Percentiles rank a stretch among this genome's conserved stretches.
phyloP scores from a whole-genome alignment of 2,329 filamentous ascomycete genomes.

The Clonostachys rhizophaga region DNA sequence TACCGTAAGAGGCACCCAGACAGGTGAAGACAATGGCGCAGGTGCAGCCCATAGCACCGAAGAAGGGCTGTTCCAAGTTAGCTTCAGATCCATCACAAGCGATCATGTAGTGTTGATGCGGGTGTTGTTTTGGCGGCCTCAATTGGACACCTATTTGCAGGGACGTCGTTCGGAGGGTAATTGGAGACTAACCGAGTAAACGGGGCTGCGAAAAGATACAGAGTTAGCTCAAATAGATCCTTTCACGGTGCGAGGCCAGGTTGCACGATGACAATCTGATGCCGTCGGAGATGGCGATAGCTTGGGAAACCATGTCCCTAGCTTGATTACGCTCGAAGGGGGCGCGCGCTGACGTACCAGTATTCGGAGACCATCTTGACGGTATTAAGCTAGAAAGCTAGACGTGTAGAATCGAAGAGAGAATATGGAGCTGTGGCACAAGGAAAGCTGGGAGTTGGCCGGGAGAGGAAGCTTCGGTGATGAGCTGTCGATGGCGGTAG shows the following conservation, averaged over 20 bases:
- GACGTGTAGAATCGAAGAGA: too few relatives aligned
- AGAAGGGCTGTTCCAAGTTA: slow-evolving; percentile 66
- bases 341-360: slow-evolving; percentile 60
- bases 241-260: neutral
- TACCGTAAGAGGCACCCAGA: slow-evolving; percentile 95
- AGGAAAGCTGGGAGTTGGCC: slow-evolving; percentile 2
- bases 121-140: neutral
- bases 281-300: slow-evolving; percentile 14
- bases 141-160: slow-evolving; percentile 3
- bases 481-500: slow-evolving; percentile 11
- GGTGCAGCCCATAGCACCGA: slow-evolving; percentile 97
- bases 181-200: slow-evolving; percentile 87
- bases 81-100: slow-evolving; percentile 11
- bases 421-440: neutral
- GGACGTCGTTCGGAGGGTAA: slow-evolving; percentile 21
- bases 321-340: slow-evolving; percentile 20
- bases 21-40: slow-evolving; percentile 95
- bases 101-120: slow-evolving; percentile 7
- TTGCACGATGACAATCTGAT: slow-evolving; percentile 2
- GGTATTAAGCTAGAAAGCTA: slow-evolving; percentile 16
- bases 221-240: slow-evolving; percentile 33
- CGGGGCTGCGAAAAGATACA: slow-evolving; percentile 61
- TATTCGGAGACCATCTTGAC: slow-evolving; percentile 72
- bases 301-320: slow-evolving; percentile 17
- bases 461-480: slow-evolving; percentile 16